Evolutionary conservation across 345 rosid genomes (phyloP), one percentile per base, ranked within the genome.

Genomic region (Linum tenue): DNA sequence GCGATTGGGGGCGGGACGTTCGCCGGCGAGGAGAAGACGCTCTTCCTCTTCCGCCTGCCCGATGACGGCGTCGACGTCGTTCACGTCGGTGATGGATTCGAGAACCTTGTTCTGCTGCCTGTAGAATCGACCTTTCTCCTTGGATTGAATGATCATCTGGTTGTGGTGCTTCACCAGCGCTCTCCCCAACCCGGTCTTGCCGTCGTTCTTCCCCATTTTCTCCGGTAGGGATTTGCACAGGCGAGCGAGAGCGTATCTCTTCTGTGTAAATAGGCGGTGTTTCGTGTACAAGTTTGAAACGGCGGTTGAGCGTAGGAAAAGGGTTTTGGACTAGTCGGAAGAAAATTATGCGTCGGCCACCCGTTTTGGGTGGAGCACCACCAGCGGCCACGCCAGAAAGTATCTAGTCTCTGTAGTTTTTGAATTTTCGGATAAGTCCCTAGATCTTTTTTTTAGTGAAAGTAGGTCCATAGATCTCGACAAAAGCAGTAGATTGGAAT

Each of bases 131-230:
- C 95, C 97, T 65, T 90, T 92, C 63, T 88, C 97, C 72, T 88
- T 92, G 44, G 96, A 70, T 73, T 88, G 82, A 36, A 79, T 87
- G 56, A 90, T 79, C 96, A 84, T 84, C 55, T 88, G 88, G 76
- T 86, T 92, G 64, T 90, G 96, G 73, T 90, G 97, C 84, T 85
- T 92, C 82, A 90, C 96, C 64, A 86, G 69, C 1, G 95, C 75
- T 64, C 99, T 80, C 0, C 97, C 99, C 0, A 94, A 79, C 64
- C 81, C 79, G 7, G 89, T 75, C 80, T 94, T 90, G 15, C 53
- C 14, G 76, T 84, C 89, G 66, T 75, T 88, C 89, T 90, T 87
- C 72, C 90, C 95, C 97, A 84, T 87, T 58, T 70, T 38, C 31
- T 36, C 60, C 62, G 14, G 9, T 48, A 48, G 53, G 53, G 53